Base-by-base conservation (phyloP, 2,329 filamentous ascomycete genomes). In the Verticillium longisporum region DNA sequence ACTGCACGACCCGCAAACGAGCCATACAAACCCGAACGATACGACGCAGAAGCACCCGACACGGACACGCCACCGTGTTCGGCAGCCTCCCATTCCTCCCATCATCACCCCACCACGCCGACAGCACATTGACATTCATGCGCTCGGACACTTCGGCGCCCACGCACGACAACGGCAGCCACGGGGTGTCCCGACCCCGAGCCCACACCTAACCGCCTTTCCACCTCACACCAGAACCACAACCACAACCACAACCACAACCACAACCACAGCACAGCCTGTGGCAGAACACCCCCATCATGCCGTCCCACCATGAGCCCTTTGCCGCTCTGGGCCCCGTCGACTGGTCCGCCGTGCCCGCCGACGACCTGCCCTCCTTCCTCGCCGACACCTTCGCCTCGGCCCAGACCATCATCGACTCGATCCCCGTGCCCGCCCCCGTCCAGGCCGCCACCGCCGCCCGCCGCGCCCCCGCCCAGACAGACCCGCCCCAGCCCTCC, bases 371-470 rank as follows among this genome's bases (percentile, higher is more conserved):
- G 50, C 75, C 79, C 21, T 68, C 76, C 7, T 87, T 86, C 69
- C 73, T 89, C 53, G 69, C 76, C 61, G 75, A 80, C 53, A 84
- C 89, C 62, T 90, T 94, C 71, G 76, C 76, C 33, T 82, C 89
- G 63, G 86, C 86, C 21, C 88, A 92, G 68, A 78, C 88, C 18
- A 83, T 96, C 61, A 78, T 90, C 67, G 90, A 93, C 69, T 94
- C 91, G 6, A 83, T 96, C 1, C 92, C 92, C 3, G 71, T 70
- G 9, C 67, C 74, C 11, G 63, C 63, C n/a, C 50, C 64, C 59
- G 53, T 63, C 80, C 11, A 61, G 45, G 55, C 62, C 31, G 75
- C 81, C 3, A 74, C 81, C 7, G 75, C 74, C 71, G 77, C 77
- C 68, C 79, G 72, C 65, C 81, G 78, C 6, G 74, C 80, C 11